Conservation (phyloP, 768 basidiomycete species). For the Pilatotrama ljubarskyi region DNA sequence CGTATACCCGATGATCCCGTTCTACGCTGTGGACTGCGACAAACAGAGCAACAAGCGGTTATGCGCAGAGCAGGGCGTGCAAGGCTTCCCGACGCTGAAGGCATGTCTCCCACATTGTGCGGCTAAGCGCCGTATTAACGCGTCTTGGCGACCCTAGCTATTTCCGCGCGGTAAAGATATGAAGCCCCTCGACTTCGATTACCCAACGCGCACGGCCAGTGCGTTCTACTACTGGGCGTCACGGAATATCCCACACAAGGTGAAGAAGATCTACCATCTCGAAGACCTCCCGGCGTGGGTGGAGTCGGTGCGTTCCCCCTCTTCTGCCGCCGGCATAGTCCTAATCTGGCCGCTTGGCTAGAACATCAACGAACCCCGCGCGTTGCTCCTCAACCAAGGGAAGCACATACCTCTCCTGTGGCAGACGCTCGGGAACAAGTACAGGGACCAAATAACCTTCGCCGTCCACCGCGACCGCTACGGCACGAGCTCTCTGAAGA, state of each 20-base stretch:
- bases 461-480: constrained; percentile 66
- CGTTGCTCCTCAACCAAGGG: constrained; percentile 72
- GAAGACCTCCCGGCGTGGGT: constrained; percentile 69
- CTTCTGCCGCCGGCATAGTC: not conserved
- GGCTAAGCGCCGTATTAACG: not conserved
- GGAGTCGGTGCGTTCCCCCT: constrained; percentile 52
- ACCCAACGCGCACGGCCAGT: constrained; percentile 67
- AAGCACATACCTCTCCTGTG: constrained; percentile 77
- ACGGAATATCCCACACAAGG: constrained; percentile 69
- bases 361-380: constrained; percentile 49
- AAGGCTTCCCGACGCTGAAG: constrained; percentile 95
- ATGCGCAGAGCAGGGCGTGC: constrained; percentile 80
- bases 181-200: constrained; percentile 64
- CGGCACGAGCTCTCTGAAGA: constrained; percentile 53
- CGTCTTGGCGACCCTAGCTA: constrained; percentile 41
- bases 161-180: constrained; percentile 76
- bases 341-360: constrained; percentile 17
- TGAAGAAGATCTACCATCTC: constrained; percentile 56
- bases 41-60: constrained; percentile 75
- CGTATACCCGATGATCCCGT: constrained; percentile 78
- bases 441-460: constrained; percentile 60
- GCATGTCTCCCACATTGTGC: constrained; percentile 28
- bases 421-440: constrained; percentile 78
- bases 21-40: constrained; percentile 95
- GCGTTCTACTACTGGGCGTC: constrained; percentile 77